phyloP scores from a whole-genome alignment of 192 early-diverging fungal species.

The Coemansia sp. region DNA sequence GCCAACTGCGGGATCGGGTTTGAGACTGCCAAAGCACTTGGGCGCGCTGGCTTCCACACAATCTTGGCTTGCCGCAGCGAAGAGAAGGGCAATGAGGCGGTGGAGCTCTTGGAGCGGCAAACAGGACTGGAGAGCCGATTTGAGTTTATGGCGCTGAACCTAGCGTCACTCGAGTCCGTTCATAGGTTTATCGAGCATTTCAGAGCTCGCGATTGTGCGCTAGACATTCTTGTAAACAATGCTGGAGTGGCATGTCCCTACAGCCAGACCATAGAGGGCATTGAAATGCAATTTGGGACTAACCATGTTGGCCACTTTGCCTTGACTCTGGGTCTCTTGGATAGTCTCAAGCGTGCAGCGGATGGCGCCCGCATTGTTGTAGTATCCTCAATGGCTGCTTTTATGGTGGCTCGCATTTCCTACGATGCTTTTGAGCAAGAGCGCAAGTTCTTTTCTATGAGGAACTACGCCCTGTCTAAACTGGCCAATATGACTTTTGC shows the following conservation, averaged over 20 bases:
- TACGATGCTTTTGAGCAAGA: slow-evolving; percentile 3
- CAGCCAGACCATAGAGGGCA: slow-evolving; percentile 50
- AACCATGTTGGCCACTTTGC: slow-evolving; percentile 59
- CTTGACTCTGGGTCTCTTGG: slow-evolving; percentile 24
- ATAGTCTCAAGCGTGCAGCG: slow-evolving; percentile 4
- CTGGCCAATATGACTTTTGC: slow-evolving; percentile 24
- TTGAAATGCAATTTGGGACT: slow-evolving; percentile 59
- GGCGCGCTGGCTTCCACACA: slow-evolving; percentile 44
- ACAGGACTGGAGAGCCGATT: slow-evolving; percentile 17
- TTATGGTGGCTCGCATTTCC: background rate
- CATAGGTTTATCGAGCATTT: slow-evolving; percentile 27
- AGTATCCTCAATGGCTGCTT: slow-evolving; percentile 17
- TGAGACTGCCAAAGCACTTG: slow-evolving; percentile 53
- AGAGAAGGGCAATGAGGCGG: slow-evolving; percentile 15
- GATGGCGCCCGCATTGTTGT: slow-evolving; percentile 22
- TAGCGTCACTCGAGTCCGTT: slow-evolving; percentile 43
- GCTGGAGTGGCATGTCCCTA: slow-evolving; percentile 57
- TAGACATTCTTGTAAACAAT: slow-evolving; percentile 33
- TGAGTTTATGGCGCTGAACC: slow-evolving; percentile 38
- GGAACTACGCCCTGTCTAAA: slow-evolving; percentile 18
- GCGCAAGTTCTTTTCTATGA: background rate
- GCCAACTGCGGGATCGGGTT: slow-evolving; percentile 57
- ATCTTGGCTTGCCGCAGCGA: slow-evolving; percentile 31
- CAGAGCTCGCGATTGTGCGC: background rate
- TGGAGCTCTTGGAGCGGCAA: slow-evolving; percentile 12